Percentiles rank a stretch among this genome's conserved stretches.
Conservation (phyloP, 305 asterid genomes). For the Lippia alba region DNA sequence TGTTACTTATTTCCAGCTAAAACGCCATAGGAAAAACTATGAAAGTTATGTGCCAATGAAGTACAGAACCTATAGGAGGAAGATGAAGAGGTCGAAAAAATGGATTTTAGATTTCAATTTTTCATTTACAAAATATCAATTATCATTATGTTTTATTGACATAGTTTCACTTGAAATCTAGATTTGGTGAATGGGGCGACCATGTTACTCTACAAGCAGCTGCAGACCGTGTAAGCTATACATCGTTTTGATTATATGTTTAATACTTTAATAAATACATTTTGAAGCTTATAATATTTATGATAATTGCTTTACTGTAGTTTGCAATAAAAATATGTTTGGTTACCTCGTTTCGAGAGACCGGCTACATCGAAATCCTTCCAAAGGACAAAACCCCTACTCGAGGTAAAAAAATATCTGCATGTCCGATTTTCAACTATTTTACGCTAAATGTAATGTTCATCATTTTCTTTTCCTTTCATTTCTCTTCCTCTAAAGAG, state of each 20-base stretch:
- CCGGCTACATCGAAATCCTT: slow-evolving; percentile 84
- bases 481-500: slow-evolving; percentile 45
- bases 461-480: neutral
- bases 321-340: slow-evolving; percentile 83
- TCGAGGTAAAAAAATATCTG: slow-evolving; percentile 50
- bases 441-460: neutral
- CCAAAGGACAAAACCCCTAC: slow-evolving; percentile 67
- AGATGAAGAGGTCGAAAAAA: slow-evolving; percentile 75
- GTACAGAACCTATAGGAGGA: slow-evolving; percentile 77
- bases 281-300: slow-evolving; percentile 2
- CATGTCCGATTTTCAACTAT: neutral
- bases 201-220: slow-evolving; percentile 98
- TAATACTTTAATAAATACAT: neutral
- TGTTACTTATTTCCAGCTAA: slow-evolving; percentile 65
- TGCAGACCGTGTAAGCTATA: slow-evolving; percentile 79
- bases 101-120: slow-evolving; percentile 11
- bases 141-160: slow-evolving; percentile 4
- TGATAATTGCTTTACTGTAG: slow-evolving; percentile 40
- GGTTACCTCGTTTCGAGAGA: slow-evolving; percentile 89
- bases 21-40: slow-evolving; percentile 67
- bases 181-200: slow-evolving; percentile 97
- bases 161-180: slow-evolving; percentile 36
- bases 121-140: neutral
- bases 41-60: slow-evolving; percentile 95
- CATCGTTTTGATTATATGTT: neutral